These are phyloP conservation scores for Colletotrichum kahawae DNA, from an alignment of 2,329 filamentous ascomycete genomes.

Conservation along the genomic window DNA sequence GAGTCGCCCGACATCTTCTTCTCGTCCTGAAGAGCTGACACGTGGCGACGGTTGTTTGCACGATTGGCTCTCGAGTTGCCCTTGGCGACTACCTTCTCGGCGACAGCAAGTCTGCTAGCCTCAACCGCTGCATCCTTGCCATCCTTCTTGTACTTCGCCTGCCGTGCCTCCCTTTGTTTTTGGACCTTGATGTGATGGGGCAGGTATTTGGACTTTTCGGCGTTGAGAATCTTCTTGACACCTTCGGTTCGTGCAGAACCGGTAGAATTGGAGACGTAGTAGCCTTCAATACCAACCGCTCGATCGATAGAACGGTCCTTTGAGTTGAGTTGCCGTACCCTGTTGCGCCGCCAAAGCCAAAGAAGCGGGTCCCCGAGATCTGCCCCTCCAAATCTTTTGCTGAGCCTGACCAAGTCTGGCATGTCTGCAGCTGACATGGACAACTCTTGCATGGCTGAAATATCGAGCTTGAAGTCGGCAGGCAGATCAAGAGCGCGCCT, in stretches of 20 bases:
- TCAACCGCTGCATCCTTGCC: conserved; percentile 74
- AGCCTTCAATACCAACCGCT: conserved; percentile 59
- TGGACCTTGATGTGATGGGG: conserved; percentile 97
- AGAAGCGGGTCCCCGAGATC: conserved; percentile 56
- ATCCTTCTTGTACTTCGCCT: conserved; percentile 72
- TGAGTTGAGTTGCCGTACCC: conserved; percentile 60
- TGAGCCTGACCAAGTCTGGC: conserved; percentile 54
- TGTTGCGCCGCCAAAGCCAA: conserved; percentile 63
- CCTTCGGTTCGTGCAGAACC: conserved; percentile 92
- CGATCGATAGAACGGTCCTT: conserved; percentile 28
- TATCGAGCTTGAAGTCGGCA: conserved; percentile 48
- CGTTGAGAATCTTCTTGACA: conserved; percentile 93
- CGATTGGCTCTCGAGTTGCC: conserved; percentile 92
- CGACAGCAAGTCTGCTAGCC: conserved; percentile 70
- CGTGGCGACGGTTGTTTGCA: conserved; percentile 91
- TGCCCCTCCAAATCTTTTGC: conserved; percentile 49
- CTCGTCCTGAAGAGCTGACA: conserved; percentile 94
- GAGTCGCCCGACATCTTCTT: conserved; percentile 88
- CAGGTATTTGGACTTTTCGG: conserved; percentile 97
- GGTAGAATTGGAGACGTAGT: conserved; percentile 84
- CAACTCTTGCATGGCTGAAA: conserved; percentile 50
- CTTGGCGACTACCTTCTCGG: conserved; percentile 82
- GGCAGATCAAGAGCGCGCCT: conserved; percentile 51
- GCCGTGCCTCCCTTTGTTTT: conserved; percentile 88
- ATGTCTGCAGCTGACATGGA: conserved; percentile 48